Evolutionary conservation across 257 asterid species (phyloP).

Genomic region (Nicotiana tomentosiformis): DNA sequence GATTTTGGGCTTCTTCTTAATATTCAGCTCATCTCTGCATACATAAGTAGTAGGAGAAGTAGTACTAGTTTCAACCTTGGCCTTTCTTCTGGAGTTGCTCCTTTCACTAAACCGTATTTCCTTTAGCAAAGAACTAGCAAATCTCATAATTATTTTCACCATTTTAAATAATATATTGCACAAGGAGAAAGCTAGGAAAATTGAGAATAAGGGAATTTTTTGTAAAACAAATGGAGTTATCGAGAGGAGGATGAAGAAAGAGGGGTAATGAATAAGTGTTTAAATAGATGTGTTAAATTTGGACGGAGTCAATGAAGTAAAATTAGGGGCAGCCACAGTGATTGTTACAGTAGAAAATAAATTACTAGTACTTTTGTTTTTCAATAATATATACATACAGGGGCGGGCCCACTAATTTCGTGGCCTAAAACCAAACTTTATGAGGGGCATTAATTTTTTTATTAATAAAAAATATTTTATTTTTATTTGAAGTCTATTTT

Average conservation of each 20-base stretch:
- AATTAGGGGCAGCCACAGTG: too few species aligned
- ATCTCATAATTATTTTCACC: neutral
- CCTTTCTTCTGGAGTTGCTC: neutral
- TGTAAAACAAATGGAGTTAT: too few species aligned
- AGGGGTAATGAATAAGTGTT: neutral
- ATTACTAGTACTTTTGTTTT: too few species aligned
- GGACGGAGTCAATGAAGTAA: too few species aligned
- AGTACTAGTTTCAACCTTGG: neutral
- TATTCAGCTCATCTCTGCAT: neutral
- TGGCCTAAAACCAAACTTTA: too few species aligned
- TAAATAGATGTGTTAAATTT: neutral
- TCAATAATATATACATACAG: too few species aligned
- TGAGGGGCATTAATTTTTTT: too few species aligned
- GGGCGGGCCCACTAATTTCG: too few species aligned
- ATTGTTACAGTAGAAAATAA: too few species aligned
- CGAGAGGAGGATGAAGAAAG: neutral
- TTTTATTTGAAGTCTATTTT: too few species aligned
- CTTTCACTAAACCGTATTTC: neutral
- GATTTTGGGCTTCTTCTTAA: conserved; percentile 2
- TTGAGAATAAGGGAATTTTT: neutral
- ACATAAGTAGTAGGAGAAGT: neutral
- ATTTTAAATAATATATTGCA: neutral
- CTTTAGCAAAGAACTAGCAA: neutral
- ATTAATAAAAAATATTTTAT: too few species aligned
- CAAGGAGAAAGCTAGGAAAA: neutral